A percentile compares a stretch with the other conserved stretches of the same genome.
Evolutionary conservation across 2,329 filamentous ascomycete species (phyloP).

Genomic region (Lasiodiplodia sp.): DNA sequence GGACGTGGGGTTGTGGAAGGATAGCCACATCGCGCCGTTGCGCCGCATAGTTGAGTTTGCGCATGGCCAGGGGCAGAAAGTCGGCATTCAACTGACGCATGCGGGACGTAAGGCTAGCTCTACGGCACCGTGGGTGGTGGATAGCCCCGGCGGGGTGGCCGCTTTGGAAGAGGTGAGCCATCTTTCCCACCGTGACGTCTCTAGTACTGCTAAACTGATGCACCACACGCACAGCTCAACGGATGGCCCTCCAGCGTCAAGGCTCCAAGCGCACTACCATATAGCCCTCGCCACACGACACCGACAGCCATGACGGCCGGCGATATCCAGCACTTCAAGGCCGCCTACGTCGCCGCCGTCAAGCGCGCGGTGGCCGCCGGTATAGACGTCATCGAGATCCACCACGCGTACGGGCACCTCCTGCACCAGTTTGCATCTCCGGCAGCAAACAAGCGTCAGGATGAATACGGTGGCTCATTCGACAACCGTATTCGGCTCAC

Average conservation of each 20-base stretch:
- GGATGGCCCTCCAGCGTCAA: too few species aligned
- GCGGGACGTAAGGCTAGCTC: conserved; percentile 72
- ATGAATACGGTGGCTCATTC: conserved; percentile 72
- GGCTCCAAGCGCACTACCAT: too few species aligned
- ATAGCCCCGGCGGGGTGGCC: conserved; percentile 62
- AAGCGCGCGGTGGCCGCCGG: conserved; percentile 64
- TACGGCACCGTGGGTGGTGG: conserved; percentile 70
- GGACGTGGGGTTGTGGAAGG: conserved; percentile 82
- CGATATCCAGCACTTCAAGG: conserved; percentile 68
- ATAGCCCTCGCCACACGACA: conserved; percentile 45
- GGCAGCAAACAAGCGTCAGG: conserved; percentile 70
- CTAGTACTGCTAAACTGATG: too few species aligned
- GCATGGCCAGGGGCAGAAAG: conserved; percentile 78
- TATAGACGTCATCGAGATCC: conserved; percentile 81
- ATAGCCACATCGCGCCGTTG: conserved; percentile 78
- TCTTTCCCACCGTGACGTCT: too few species aligned
- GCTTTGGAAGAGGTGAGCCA: conserved; percentile 73
- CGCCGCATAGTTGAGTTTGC: conserved; percentile 77
- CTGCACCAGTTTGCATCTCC: conserved; percentile 75
- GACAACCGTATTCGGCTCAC: conserved; percentile 75
- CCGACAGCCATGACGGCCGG: conserved; percentile 69
- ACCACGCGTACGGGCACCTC: conserved; percentile 81
- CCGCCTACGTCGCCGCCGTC: conserved; percentile 68
- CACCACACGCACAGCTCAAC: too few species aligned
- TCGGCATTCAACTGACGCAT: conserved; percentile 82